Base-by-base conservation (phyloP, 1,139 yeast species). In the Kazachstania sp. region DNA sequence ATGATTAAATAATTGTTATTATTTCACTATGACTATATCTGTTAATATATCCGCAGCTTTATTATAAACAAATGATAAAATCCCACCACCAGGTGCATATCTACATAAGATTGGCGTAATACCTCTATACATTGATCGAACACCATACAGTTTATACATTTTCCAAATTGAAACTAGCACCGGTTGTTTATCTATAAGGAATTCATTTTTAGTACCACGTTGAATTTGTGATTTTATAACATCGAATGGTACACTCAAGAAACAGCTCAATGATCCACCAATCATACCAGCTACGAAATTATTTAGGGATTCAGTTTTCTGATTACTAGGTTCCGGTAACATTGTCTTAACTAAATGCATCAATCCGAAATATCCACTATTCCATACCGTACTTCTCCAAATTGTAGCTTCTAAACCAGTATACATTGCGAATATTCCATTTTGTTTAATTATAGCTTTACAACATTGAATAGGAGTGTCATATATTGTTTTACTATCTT, bases 71-170 rank as follows among this genome's bases (percentile, higher is more conserved):
- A 88, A 95, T 64, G 88, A 76, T 62, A 88, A 73, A 56, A 88
- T 86, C 71, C 97, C 96, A 63, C 97, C 97, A 60, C 97, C 97
- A 51, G 97, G 97, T 49, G 96, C 97, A 59, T 88, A 77, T 75
- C 97, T 81, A 66, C 88, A 75, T 23, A 88, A 95, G 74, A 88
- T 88, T 57, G 97, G 97, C 60, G 87, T 64, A 77, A 88, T 87
- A 42, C 95, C 95, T 71, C 84, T 86, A 69, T 85, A 86, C 51
- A 86, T 75, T 13, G 95, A 92, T 45, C 70, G 73, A 55, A 83
- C 74, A 37, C 95, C 95, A 71, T 86, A 95, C 68, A 86, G 96
- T 65, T 74, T 80, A 57, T 80, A 79, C 34, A 88, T 86, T n/a
- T 80, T 73, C 43, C 73, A 65, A 51, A 87, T 72, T n/a, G 18